Base-by-base conservation (phyloP, 352 stramenopile genomes). In the Phytophthora cryptogea region DNA sequence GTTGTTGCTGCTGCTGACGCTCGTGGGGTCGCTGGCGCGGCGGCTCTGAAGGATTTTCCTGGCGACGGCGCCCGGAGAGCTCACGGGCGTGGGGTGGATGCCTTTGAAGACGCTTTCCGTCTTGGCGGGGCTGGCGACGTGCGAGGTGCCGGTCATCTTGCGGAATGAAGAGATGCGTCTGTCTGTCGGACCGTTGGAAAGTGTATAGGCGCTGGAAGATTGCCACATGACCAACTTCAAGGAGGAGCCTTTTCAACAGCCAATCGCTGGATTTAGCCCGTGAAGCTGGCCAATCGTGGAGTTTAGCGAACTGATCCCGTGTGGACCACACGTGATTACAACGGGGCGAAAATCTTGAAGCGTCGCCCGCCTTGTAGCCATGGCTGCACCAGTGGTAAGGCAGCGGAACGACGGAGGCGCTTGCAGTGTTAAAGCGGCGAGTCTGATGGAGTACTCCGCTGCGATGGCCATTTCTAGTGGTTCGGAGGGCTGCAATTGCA, bases 41-140 rank as follows among this genome's bases (percentile, higher is more conserved):
- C 57, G 47, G 35, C 16, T 70, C n/a, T 76, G 57, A 6, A 70
- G 52, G 20, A 70, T 66, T 30, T 76, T 75, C 32, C 11, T 60
- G 4, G 56, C 42, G 4, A 41, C 37, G 16, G 63, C 54, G 17
- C 45, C 47, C 5, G 58, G 53, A 0, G 48, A 68, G 13, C 54
- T 32, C 27, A 62, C 41, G 20, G 32, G 45, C 14, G 46, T 68
- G 30, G 53, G 41, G 31, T 52, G 46, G 11, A 68, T 51, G 31
- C 33, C 41, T 14, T 36, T 39, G 44, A 72, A 52, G 49, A 56
- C 58, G 11, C 43, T 66, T 70, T 26, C 14, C 6, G 10, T n/a
- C 32, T 43, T 47, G 4, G 33, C 2, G 33, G 11, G 31, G 20
- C 28, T 26, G 31, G 46, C 13, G 43, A 59, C 44, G 14, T 66